A percentile compares a stretch with the other conserved stretches of the same genome.
Conservation (phyloP, 2,329 filamentous ascomycete species). For the Stemphylium beticola region DNA sequence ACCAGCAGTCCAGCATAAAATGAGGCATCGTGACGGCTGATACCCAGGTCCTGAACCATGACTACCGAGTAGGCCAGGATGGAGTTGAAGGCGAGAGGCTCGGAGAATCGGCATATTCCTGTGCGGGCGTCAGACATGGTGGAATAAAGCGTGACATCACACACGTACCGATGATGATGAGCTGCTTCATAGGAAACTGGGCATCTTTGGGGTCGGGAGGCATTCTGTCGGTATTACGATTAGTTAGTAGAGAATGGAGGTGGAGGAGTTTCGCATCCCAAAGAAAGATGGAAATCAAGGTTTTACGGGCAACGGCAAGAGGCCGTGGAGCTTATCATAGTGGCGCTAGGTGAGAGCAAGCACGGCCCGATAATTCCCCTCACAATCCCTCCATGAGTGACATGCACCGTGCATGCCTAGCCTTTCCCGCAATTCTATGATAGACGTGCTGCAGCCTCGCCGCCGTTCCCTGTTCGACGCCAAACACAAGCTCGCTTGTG, state of each 20-base stretch:
- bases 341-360: conserved; percentile 23
- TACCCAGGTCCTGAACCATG: conserved; percentile 50
- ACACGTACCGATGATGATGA: conserved; percentile 51
- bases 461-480: conserved; percentile 1
- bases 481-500: no score
- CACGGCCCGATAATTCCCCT: conserved; percentile 27
- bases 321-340: conserved; percentile 22
- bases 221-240: conserved; percentile 31
- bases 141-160: conserved; percentile 26
- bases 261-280: conserved; percentile 21
- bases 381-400: conserved; percentile 2
- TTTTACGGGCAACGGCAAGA: conserved; percentile 21
- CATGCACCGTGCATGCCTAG: conserved; percentile 16
- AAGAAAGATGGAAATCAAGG: conserved; percentile 23
- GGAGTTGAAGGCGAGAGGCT: conserved; percentile 91
- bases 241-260: conserved; percentile 16
- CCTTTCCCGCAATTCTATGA: conserved; percentile 15
- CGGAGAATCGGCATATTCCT: conserved; percentile 92
- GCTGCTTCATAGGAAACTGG: conserved; percentile 55
- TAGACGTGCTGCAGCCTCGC: conserved; percentile 22
- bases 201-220: conserved; percentile 43
- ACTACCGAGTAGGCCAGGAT: conserved; percentile 78
- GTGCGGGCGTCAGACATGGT: conserved; percentile 26
- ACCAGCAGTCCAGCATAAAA: conserved; percentile 88
- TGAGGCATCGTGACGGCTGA: conserved; percentile 60